Evolutionary conservation across 257 asterid species (phyloP).

Genomic region (Solanum stenotomum): DNA sequence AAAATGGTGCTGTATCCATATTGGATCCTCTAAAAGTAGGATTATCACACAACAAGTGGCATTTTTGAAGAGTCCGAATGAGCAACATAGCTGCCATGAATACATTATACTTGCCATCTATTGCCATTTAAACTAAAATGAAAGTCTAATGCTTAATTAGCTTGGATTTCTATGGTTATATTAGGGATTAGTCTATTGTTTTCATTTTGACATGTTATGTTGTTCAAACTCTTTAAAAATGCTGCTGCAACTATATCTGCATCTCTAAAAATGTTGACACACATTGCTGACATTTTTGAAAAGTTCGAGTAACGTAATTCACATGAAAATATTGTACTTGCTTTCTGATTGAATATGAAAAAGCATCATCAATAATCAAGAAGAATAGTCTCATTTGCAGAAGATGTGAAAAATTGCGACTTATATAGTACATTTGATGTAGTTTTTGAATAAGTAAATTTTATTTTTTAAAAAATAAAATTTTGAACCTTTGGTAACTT

Average conservation of each 20-base stretch:
- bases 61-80: not conserved
- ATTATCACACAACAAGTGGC: not conserved
- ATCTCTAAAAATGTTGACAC: not conserved
- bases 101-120: not conserved
- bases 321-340: not conserved
- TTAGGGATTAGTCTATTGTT: not conserved
- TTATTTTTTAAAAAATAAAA: no score
- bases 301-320: not conserved
- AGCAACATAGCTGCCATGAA: not conserved
- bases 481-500: no score
- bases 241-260: rapidly evolving
- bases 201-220: not conserved
- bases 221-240: not conserved
- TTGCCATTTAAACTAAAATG: not conserved
- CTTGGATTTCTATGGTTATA: not conserved
- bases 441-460: not conserved
- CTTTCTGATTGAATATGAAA: not conserved
- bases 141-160: not conserved
- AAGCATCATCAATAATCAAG: not conserved
- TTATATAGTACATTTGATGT: not conserved
- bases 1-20: not conserved
- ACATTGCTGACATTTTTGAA: no score
- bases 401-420: not conserved
- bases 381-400: not conserved
- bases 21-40: not conserved